Base-by-base conservation (phyloP, 306 rosid genomes). In the Cucumis cinereus region DNA sequence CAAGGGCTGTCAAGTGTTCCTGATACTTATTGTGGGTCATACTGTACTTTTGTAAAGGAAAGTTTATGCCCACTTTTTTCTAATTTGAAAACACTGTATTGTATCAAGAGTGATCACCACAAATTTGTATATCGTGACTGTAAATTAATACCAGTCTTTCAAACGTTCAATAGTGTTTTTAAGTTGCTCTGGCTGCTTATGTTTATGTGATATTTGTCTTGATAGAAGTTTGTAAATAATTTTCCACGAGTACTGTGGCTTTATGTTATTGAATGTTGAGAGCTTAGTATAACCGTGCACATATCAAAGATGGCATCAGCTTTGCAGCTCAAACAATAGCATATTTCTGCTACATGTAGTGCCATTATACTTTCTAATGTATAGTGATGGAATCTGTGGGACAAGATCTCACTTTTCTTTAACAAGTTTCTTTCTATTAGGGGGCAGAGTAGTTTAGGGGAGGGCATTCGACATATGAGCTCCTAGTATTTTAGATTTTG, bases 321-420 rank as follows among this genome's bases (percentile, higher is more conserved):
- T 86, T 91, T 91, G 90, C 92, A 86, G 89, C 85, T 77, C 77
- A 60, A 69, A 81, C 84, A 38, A 49, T 1, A 15, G 5, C 43
- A 43, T 85, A 86, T 83, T 83, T 83, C 71, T 56, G 79, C 87
- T 91, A 90, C 93, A 92, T 75, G 92, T 86, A 89, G 83, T 36
- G 41, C 86, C 93, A 91, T 52, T 63, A 90, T 66, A 87, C 79
- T 63, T 8, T 16, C 20, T 16, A 17, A 63, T 17, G 4, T 8
- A 35, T 19, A 63, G 8, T 9, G 35, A 50, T 35, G 49, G 26
- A 12, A 35, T 35, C 49, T 35, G 23, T 3, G 8, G 43, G 24
- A 17, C 22, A 63, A 35, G 20, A 35, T 63, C 24, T 35, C 45
- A 17, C 15, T 14, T 33, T 5, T 3, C 36, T 7, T 6, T 61